These are phyloP conservation scores for Fusarium sp. DNA, from an alignment of 2,329 filamentous ascomycete species.

Conservation along the genomic window DNA sequence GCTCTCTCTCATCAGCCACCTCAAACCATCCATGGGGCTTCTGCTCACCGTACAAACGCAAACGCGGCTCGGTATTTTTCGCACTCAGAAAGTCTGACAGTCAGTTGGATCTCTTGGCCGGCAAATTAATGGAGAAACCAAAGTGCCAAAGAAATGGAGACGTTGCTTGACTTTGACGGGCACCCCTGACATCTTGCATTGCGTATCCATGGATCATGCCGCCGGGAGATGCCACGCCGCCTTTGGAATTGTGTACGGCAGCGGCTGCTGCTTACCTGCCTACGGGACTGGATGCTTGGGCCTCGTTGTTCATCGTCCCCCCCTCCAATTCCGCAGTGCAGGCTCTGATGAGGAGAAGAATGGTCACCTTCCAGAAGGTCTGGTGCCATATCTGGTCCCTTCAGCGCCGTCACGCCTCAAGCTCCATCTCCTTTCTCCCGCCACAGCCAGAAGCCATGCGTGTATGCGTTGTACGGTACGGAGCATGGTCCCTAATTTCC, in stretches of 20 bases:
- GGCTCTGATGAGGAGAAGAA: neutral
- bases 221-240: conserved; percentile 19
- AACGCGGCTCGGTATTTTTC: conserved; percentile 17
- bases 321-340: conserved; percentile 22
- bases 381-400: conserved; percentile 18
- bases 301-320: conserved; percentile 10
- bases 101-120: conserved; percentile 1
- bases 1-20: conserved; percentile 30
- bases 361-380: conserved; percentile 23
- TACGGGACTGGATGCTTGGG: conserved; percentile 2
- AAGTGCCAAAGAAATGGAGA: conserved; percentile 33
- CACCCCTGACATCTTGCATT: conserved; percentile 27
- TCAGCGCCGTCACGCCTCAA: conserved; percentile 12
- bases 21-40: neutral
- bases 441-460: conserved; percentile 5
- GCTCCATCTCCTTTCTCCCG: conserved; percentile 32
- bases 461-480: conserved; percentile 21
- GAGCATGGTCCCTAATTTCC: conserved; percentile 35
- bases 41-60: conserved; percentile 28
- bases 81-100: neutral
- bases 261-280: neutral
- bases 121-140: conserved; percentile 17
- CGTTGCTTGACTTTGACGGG: conserved; percentile 8
- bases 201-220: conserved; percentile 12
- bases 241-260: neutral